Percentiles rank a stretch among this genome's conserved stretches.
These are phyloP conservation scores for Pneumocystis murina DNA, from an alignment of 1,139 yeast species.

Conservation along the genomic window DNA sequence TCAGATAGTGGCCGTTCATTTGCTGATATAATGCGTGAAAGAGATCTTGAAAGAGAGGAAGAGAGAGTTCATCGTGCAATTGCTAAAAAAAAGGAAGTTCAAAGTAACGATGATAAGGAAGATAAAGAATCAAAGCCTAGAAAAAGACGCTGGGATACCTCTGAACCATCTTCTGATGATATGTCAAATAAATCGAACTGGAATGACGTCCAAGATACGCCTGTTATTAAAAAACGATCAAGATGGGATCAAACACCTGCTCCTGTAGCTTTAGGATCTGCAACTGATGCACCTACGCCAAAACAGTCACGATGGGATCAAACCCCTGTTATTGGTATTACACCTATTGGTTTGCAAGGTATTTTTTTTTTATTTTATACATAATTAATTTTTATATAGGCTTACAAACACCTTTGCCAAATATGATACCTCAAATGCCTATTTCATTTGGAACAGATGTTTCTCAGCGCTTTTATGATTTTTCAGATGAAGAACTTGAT, in stretches of 20 bases:
- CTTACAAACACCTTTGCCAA: constrained; percentile 28
- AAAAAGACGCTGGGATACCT: constrained; percentile 10
- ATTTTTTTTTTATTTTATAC: not conserved
- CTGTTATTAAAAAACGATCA: constrained; percentile 11
- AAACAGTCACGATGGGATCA: constrained; percentile 22
- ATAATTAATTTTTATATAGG: constrained; percentile 2
- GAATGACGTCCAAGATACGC: constrained; percentile 21
- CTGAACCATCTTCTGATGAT: constrained; percentile 19
- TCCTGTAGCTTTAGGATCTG: constrained; percentile 9
- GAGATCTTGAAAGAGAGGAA: constrained; percentile 25
- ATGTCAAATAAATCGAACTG: constrained; percentile 2
- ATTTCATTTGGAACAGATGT: constrained; percentile 3
- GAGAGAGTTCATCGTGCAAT: constrained; percentile 19
- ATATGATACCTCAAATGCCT: constrained; percentile 10
- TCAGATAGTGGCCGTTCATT: constrained; percentile 16
- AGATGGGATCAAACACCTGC: constrained; percentile 19
- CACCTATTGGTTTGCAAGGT: constrained; percentile 14
- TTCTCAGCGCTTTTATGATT: constrained; percentile 24
- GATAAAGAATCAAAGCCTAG: constrained; percentile 15
- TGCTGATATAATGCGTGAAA: constrained; percentile 20
- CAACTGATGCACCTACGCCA: constrained; percentile 4
- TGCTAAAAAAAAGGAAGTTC: constrained; percentile 14
- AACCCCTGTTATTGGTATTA: constrained; percentile 16
- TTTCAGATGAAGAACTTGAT: constrained; percentile 38
- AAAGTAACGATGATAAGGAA: constrained; percentile 3